These are phyloP conservation scores for Podila verticillata DNA, from an alignment of 192 early-diverging fungal species.

Conservation along the genomic window DNA sequence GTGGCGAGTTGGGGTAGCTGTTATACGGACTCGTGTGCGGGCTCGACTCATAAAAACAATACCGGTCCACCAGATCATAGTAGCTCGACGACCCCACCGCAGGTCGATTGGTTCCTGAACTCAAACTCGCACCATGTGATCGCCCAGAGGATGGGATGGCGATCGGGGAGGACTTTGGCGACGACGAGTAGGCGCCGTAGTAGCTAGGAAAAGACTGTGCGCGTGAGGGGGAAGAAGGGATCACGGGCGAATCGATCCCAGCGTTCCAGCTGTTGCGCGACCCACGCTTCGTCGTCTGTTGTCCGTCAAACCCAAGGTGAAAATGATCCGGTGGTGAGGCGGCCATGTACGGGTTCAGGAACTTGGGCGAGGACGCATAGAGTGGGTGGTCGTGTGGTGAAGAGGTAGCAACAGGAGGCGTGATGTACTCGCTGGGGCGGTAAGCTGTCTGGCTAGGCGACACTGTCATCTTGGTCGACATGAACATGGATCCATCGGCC, in stretches of 20 bases:
- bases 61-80: constrained; percentile 62
- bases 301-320: constrained; percentile 28
- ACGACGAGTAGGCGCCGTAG: constrained; percentile 15
- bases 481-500: constrained; percentile 3
- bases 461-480: background rate
- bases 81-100: constrained; percentile 57
- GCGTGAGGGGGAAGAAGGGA: background rate
- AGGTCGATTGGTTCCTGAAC: constrained; percentile 17
- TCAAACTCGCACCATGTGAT: background rate
- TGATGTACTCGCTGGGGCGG: constrained; percentile 41
- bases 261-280: constrained; percentile 28
- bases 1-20: constrained; percentile 45
- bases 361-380: constrained; percentile 48
- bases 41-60: constrained; percentile 62
- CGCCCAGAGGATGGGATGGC: constrained; percentile 34
- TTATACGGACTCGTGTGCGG: constrained; percentile 36
- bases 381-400: constrained; percentile 24
- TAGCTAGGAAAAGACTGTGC: constrained; percentile 22
- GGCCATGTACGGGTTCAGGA: constrained; percentile 18
- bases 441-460: constrained; percentile 29
- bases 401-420: constrained; percentile 11
- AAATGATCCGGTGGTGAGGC: constrained; percentile 46
- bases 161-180: constrained; percentile 44
- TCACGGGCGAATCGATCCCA: constrained; percentile 4
- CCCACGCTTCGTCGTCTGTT: constrained; percentile 9